Percentiles rank a stretch among this genome's conserved stretches.
Evolutionary conservation across 2,329 filamentous ascomycete genomes (phyloP).

Genomic region (Aureobasidium subglaciale): DNA sequence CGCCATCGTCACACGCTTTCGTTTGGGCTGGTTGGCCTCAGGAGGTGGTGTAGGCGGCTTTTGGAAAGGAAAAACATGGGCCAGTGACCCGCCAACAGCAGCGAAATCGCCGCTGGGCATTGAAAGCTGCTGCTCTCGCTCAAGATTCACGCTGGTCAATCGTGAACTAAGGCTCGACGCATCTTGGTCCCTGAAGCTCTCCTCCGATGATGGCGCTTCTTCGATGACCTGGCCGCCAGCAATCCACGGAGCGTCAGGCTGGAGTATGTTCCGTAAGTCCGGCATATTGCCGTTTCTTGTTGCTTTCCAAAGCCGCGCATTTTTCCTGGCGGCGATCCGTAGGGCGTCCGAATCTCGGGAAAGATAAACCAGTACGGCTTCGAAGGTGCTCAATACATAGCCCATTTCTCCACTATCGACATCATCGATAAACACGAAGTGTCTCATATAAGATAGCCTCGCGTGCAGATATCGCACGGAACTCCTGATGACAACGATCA

Average conservation of each 20-base stretch:
- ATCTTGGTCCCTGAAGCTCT: slow-evolving; percentile 1
- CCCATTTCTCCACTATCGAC: slow-evolving; percentile 94
- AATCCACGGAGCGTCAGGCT: slow-evolving; percentile 44
- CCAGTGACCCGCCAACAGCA: slow-evolving; percentile 45
- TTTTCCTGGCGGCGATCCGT: slow-evolving; percentile 76
- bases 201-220: slow-evolving; percentile 6
- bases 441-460: slow-evolving; percentile 85
- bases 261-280: slow-evolving; percentile 70
- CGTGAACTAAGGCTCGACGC: background rate
- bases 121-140: slow-evolving; percentile 8
- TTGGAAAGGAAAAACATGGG: slow-evolving; percentile 91
- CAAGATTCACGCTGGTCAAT: background rate
- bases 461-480: slow-evolving; percentile 83
- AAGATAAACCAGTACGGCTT: slow-evolving; percentile 86
- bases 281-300: slow-evolving; percentile 68
- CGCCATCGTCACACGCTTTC: slow-evolving; percentile 79
- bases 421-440: slow-evolving; percentile 97
- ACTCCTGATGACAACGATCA: slow-evolving; percentile 88
- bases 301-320: slow-evolving; percentile 82
- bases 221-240: slow-evolving; percentile 13
- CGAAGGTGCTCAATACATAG: slow-evolving; percentile 91
- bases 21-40: slow-evolving; percentile 44
- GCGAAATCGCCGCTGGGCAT: slow-evolving; percentile 23
- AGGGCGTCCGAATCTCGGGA: slow-evolving; percentile 73
- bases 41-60: slow-evolving; percentile 46